Base-by-base conservation (phyloP, 225 moss, liverwort and hornwort species). In the Marchantia paleacea region DNA sequence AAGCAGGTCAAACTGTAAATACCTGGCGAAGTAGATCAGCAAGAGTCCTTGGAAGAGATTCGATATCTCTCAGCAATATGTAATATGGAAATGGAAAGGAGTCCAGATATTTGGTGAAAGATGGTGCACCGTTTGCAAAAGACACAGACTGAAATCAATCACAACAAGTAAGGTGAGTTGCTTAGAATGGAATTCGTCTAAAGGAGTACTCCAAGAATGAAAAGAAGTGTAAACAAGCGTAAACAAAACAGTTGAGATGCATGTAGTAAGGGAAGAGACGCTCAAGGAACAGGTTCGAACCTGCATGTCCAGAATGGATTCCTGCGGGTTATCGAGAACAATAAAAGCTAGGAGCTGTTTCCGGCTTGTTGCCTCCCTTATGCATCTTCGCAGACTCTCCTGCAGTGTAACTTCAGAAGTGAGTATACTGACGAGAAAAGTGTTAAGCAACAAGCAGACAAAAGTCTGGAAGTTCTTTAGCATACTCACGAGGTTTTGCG, bases 71-170 rank as follows among this genome's bases (percentile, higher is more conserved):
- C 57, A 99, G 80, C 78, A 99, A 90, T 55, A 95, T 95, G 81
- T 99, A 99, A 83, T 99, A 99, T 26, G 95, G 95, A 81, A 99
- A 99, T 19, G 99, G 99, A 72, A 99, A 99, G 14, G 91, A 89
- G 73, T 99, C 99, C 25, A 99, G 86, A 66, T 95, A 99, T 86
- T 95, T 94, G 19, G 95, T 87, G 51, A 95, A 99, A 7, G 90
- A 62, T 10, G 93, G 89, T 52, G 92, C 88, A 64, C 95, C 94
- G 75, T 88, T 91, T 2, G 88, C 86, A 84, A 99, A 99, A 53
- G 95, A 95, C 10, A 95, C 93, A 53, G 94, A 90, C 90, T 99
- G 97, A 80, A 89, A 20, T 24, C 65, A 61, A 70, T 0, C 57
- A 75, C 22, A 72, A 71, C 57, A 68, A 29, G n/a, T 68, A 4